phyloP scores from a whole-genome alignment of 768 basidiomycete species.

The Paxillus rubicundulus region DNA sequence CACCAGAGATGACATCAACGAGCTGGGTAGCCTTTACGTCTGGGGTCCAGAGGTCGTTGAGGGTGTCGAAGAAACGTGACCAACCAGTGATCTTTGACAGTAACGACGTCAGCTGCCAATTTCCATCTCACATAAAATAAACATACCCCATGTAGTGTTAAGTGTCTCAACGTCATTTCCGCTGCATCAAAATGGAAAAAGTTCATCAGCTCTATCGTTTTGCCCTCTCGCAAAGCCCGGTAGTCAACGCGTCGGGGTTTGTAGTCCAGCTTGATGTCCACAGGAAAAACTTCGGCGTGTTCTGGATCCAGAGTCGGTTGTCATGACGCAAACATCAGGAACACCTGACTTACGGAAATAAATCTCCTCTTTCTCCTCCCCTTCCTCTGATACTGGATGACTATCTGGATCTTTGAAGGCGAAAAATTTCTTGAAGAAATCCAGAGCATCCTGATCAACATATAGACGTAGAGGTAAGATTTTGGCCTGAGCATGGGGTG shows the following conservation, averaged over 20 bases:
- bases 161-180: conserved; percentile 95
- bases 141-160: conserved; percentile 87
- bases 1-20: conserved; percentile 94
- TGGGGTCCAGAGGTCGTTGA: conserved; percentile 99
- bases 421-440: conserved; percentile 96
- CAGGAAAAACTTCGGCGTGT: conserved; percentile 91
- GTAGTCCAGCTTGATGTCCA: conserved; percentile 95
- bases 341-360: conserved; percentile 63
- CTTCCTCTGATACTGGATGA: conserved; percentile 33
- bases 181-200: conserved; percentile 99
- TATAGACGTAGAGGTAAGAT: conserved; percentile 87
- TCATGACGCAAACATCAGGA: conserved; percentile 2
- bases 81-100: conserved; percentile 83
- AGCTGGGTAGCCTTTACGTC: conserved; percentile 99
- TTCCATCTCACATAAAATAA: background rate
- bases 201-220: conserved; percentile 97
- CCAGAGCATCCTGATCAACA: conserved; percentile 97
- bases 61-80: conserved; percentile 79
- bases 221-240: conserved; percentile 82
- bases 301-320: conserved; percentile 45
- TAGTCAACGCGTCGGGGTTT: conserved; percentile 98
- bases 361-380: conserved; percentile 44
- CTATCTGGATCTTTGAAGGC: conserved; percentile 70
- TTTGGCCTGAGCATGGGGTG: conserved; percentile 59
- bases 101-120: conserved; percentile 9